Base-by-base conservation (phyloP, 768 basidiomycete species). In the Rhodotorula graminis region DNA sequence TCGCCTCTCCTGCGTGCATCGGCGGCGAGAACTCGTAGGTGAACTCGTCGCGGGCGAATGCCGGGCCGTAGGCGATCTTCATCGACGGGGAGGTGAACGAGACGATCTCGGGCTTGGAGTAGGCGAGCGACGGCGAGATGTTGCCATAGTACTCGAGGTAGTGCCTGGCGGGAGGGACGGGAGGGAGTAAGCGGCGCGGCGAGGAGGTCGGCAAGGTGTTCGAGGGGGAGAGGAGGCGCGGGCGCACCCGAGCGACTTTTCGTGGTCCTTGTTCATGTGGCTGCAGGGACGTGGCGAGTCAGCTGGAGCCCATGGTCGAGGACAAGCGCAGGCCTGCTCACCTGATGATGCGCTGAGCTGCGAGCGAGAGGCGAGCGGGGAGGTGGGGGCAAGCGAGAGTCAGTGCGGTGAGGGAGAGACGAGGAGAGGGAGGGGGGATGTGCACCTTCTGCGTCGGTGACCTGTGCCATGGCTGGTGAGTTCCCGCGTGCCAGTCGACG, bases 221-320 rank as follows among this genome's bases (percentile, higher is more conserved):
- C 19, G 58, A 25, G 25, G 12, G 64, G 8, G 44, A 11, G 53
- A 31, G 60, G 37, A 37, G 37, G 37, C 9, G 37, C 37, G 37
- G 37, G 21, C 58, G 29, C 40, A 53, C 31, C 63, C 37, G 56
- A 70, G 53, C 5, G 64, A 67, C 2, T 47, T 42, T 29, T 31
- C 58, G 46, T 70, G 69, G 25, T 69, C 69, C 15, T 46, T n/a
- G 69, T 64, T 74, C 69, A 61, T 61, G 61, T 59, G 61, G 23
- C 61, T 62, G 60, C 44, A 18, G 60, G 15, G 21, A 7, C 3
- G 25, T 25, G n/a, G 2, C 2, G 37, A 37, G 58, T 59, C 40
- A 59, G 57, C 57, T 25, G n/a, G n/a, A n/a, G n/a, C n/a, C n/a
- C n/a, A n/a, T n/a, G n/a, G n/a, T n/a, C n/a, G n/a, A n/a, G n/a